Percentiles rank a stretch among this genome's conserved stretches.
Evolutionary conservation across 768 basidiomycete genomes (phyloP).

Genomic region (Cyclocybe cylindracea): DNA sequence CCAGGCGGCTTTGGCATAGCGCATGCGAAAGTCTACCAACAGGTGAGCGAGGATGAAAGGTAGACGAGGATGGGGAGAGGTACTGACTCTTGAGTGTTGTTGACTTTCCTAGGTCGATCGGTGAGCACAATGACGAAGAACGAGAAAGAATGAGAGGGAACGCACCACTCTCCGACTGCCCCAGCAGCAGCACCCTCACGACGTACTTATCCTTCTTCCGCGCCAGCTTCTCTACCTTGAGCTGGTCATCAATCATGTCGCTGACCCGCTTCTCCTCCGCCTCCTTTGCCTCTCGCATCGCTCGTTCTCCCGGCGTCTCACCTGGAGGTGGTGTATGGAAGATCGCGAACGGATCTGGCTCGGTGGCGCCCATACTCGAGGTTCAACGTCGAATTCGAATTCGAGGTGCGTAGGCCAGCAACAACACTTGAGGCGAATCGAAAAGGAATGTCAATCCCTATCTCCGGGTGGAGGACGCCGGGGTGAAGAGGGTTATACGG

Average conservation of each 20-base stretch:
- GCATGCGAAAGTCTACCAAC: slow-evolving; percentile 64
- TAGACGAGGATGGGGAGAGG: not conserved
- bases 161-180: slow-evolving; percentile 63
- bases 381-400: not conserved
- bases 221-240: slow-evolving; percentile 43
- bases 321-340: slow-evolving; percentile 58
- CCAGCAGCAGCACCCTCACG: slow-evolving; percentile 55
- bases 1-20: slow-evolving; percentile 64
- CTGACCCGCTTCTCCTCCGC: slow-evolving; percentile 59
- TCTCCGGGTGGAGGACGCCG: too few relatives aligned
- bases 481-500: too few relatives aligned
- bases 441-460: not conserved
- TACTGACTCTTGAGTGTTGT: too few relatives aligned
- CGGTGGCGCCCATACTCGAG: slow-evolving; percentile 19
- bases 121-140: not conserved
- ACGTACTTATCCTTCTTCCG: slow-evolving; percentile 46
- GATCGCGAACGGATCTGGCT: slow-evolving; percentile 56
- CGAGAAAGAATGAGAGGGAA: slow-evolving; percentile 5
- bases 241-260: slow-evolving; percentile 57
- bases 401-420: not conserved
- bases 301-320: slow-evolving; percentile 53
- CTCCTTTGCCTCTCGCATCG: slow-evolving; percentile 36
- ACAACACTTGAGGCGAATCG: not conserved
- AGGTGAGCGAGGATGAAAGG: not conserved
- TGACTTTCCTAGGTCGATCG: slow-evolving; percentile 46